Evolutionary conservation across 495 filamentous ascomycete genomes (phyloP).

Genomic region (Cairneyella variabilis): DNA sequence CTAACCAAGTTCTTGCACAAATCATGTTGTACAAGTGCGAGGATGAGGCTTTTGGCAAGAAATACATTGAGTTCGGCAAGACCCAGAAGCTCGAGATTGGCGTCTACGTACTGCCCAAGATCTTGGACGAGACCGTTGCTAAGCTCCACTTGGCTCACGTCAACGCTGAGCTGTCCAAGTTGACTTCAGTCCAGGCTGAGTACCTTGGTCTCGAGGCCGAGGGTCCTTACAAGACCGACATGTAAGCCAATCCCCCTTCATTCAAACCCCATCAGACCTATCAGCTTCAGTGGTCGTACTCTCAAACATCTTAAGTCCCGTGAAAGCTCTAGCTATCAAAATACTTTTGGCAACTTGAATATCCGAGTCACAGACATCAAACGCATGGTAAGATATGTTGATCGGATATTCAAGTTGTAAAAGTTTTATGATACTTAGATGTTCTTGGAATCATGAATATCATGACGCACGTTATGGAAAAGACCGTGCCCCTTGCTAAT

Average conservation of each 20-base stretch:
- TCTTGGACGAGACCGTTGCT: constrained; percentile 96
- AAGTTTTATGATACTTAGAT: too few relatives aligned
- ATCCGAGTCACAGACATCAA: too few relatives aligned
- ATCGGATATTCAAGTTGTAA: too few relatives aligned
- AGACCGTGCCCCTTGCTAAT: too few relatives aligned
- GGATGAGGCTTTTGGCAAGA: constrained; percentile 80
- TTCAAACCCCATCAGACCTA: too few relatives aligned
- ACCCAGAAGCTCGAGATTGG: constrained; percentile 79
- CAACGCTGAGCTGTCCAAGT: constrained; percentile 86
- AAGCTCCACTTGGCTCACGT: constrained; percentile 89
- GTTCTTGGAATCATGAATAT: too few relatives aligned
- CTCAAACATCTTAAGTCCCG: too few relatives aligned
- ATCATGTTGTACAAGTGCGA: constrained; percentile 95
- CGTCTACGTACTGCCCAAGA: constrained; percentile 98
- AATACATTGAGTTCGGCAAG: constrained; percentile 96
- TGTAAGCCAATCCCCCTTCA: constrained; percentile 40
- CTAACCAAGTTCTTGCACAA: constrained; percentile 99
- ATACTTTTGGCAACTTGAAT: too few relatives aligned
- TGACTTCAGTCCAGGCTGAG: constrained; percentile 83
- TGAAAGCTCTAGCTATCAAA: too few relatives aligned
- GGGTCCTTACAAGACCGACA: constrained; percentile 93
- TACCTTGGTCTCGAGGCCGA: constrained; percentile 81
- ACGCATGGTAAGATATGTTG: too few relatives aligned
- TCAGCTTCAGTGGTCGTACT: too few relatives aligned
- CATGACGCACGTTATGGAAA: too few relatives aligned